phyloP scores from a whole-genome alignment of 2,329 filamentous ascomycete genomes.

The Sphaceloma murrayae region DNA sequence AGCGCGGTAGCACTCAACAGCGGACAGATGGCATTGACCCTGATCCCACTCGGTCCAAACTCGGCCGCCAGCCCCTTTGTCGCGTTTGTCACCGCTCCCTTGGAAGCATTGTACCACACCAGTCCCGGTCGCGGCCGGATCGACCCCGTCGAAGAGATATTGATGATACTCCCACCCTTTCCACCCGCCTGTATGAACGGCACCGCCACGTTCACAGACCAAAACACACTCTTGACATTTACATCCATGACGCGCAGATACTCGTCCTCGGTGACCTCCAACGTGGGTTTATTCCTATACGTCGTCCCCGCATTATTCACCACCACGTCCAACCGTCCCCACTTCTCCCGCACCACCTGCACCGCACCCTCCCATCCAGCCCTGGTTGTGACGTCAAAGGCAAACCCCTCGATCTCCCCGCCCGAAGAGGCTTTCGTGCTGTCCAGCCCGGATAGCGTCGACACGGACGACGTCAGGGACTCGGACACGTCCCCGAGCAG shows the following conservation, averaged over 20 bases:
- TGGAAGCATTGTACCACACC: constrained; percentile 62
- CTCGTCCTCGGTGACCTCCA: constrained; percentile 54
- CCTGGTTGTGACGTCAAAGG: constrained; percentile 41
- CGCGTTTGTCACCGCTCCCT: constrained; percentile 51
- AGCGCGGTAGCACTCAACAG: constrained; percentile 58
- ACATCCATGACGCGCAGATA: constrained; percentile 59
- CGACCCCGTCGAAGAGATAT: constrained; percentile 56
- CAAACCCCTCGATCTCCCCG: constrained; percentile 21
- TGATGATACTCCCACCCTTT: constrained; percentile 52
- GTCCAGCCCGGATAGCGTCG: constrained; percentile 31
- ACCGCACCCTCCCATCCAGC: constrained; percentile 47
- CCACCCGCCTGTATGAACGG: constrained; percentile 51
- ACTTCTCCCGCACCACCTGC: constrained; percentile 37
- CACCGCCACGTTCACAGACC: constrained; percentile 50
- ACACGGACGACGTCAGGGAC: constrained; percentile 40
- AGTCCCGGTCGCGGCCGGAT: constrained; percentile 52
- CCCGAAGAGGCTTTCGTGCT: constrained; percentile 31
- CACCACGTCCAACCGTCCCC: constrained; percentile 47
- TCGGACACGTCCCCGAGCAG: constrained; percentile 51
- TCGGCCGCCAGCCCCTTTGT: constrained; percentile 59
- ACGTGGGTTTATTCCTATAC: constrained; percentile 53
- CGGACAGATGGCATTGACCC: constrained; percentile 61
- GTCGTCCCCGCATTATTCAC: constrained; percentile 53
- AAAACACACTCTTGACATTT: constrained; percentile 59
- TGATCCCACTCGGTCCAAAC: constrained; percentile 58